Evolutionary conservation across 495 filamentous ascomycete species (phyloP).

Genomic region (Penicillium canescens): DNA sequence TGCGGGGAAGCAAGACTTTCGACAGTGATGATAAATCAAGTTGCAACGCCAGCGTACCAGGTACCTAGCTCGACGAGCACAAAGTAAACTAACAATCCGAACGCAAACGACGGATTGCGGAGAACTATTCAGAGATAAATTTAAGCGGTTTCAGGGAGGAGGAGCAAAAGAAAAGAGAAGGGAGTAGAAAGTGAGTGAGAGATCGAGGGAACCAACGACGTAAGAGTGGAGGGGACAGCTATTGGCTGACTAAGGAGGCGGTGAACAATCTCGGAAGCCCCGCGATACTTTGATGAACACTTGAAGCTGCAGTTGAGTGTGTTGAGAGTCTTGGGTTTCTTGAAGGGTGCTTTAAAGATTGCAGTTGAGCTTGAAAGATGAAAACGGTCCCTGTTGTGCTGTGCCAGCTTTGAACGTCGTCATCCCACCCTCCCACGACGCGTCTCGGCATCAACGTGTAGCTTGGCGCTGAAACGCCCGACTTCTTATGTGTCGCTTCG

Average conservation of each 20-base stretch:
- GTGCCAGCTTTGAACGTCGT: neutral
- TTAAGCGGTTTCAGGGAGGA: constrained; percentile 6
- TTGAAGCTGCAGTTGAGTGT: neutral
- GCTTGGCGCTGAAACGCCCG: neutral
- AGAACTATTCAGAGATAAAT: constrained; percentile 16
- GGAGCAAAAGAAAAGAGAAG: constrained; percentile 9
- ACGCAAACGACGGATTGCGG: constrained; percentile 10
- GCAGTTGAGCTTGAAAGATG: neutral
- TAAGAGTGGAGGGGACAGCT: constrained; percentile 35
- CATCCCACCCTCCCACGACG: neutral
- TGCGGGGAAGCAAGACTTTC: constrained; percentile 56
- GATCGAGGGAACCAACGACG: constrained; percentile 28
- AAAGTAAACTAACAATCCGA: constrained; percentile 17
- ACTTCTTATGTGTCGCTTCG: constrained; percentile 53
- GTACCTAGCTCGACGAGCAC: constrained; percentile 27
- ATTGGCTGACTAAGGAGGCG: constrained; percentile 9
- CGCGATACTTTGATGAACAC: constrained; percentile 2
- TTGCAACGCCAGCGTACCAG: constrained; percentile 38
- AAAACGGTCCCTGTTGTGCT: neutral
- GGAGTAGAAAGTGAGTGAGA: constrained; percentile 6
- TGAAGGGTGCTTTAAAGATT: neutral
- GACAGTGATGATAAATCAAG: constrained; percentile 26
- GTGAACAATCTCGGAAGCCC: constrained; percentile 10
- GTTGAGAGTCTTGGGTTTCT: neutral
- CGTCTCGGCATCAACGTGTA: constrained; percentile 2